Evolutionary conservation across 2,329 filamentous ascomycete genomes (phyloP), one percentile per base, ranked within the genome.

Genomic region (Lecanicillium sp.): DNA sequence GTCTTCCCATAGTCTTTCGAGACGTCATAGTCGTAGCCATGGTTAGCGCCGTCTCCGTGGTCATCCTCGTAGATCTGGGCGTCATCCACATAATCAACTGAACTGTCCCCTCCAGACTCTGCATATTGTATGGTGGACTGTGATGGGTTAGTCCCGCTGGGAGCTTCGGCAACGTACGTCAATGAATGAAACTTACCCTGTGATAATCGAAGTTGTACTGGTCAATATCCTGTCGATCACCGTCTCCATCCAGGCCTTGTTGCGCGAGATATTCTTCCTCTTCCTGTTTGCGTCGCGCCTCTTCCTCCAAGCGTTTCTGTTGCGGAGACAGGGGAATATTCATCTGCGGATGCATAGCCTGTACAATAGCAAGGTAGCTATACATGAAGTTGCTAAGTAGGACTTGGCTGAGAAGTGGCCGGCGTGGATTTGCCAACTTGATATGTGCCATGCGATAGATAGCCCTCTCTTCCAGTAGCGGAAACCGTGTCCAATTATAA

Each of bases 321-420:
- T 88, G 87, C 27, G 84, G 80, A 13, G 84, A 89, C 27, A 84
- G 77, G n/a, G 87, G 87, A 31, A 94, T 81, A 53, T 94, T 86
- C 64, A 96, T 86, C 55, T 94, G 87, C 31, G 92, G 92, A 60
- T 98, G 92, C 87, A 96, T 96, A 54, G 94, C 88, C 64, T 98
- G 92, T 33, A 98, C 92, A 61, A 97, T 98, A 45, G 92, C 92
- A 47, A 98, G 75, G 59, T 98, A 98, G 41, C 88, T 92, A 66
- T 98, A 98, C 92, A 98, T 98, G 63, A 98, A 98, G 60, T 98
- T 98, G 64, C 89, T 96, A 49, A 98, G 75, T 43, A 98, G 71
- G 17, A 98, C 92, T 61, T 98, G 92, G 44, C 90, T 96, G 56
- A 94, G 84, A 37, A 98, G 66, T 29, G 90, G 85, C 40, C 92